Conservation (phyloP, 2,329 filamentous ascomycete species). For the Cytospora piceicola region DNA sequence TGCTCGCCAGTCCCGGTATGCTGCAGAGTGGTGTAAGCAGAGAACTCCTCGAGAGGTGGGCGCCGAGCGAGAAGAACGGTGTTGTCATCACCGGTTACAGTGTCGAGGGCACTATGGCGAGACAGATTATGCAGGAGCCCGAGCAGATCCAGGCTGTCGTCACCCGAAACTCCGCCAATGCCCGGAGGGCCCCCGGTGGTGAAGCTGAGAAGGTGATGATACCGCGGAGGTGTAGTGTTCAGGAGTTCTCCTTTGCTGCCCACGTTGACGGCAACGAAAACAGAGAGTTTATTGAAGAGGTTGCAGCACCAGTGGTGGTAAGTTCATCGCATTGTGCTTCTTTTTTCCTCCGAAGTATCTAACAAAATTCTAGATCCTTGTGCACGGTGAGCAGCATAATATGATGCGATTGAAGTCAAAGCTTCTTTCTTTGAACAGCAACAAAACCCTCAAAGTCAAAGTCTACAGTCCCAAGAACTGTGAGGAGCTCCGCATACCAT, state of each 20-base stretch:
- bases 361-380: constrained; percentile 69
- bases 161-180: constrained; percentile 69
- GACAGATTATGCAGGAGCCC: constrained; percentile 91
- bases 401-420: constrained; percentile 98
- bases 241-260: constrained; percentile 93
- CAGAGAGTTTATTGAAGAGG: constrained; percentile 93
- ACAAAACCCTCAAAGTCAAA: constrained; percentile 80
- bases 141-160: constrained; percentile 95
- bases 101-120: constrained; percentile 97
- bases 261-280: constrained; percentile 97
- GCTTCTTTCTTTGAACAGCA: constrained; percentile 85
- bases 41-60: constrained; percentile 92
- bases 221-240: constrained; percentile 86
- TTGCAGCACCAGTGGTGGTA: constrained; percentile 89
- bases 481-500: constrained; percentile 92
- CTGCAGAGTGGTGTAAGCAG: constrained; percentile 93
- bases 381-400: constrained; percentile 96
- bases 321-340: constrained; percentile 40
- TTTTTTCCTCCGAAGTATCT: background rate
- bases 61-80: constrained; percentile 94
- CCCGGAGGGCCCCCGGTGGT: constrained; percentile 64
- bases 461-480: constrained; percentile 94
- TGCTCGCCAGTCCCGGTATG: constrained; percentile 98
- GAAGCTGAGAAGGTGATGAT: constrained; percentile 91
- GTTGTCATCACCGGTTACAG: constrained; percentile 98